phyloP scores from a whole-genome alignment of 805 yeast species.

The Ogataea neopini region DNA sequence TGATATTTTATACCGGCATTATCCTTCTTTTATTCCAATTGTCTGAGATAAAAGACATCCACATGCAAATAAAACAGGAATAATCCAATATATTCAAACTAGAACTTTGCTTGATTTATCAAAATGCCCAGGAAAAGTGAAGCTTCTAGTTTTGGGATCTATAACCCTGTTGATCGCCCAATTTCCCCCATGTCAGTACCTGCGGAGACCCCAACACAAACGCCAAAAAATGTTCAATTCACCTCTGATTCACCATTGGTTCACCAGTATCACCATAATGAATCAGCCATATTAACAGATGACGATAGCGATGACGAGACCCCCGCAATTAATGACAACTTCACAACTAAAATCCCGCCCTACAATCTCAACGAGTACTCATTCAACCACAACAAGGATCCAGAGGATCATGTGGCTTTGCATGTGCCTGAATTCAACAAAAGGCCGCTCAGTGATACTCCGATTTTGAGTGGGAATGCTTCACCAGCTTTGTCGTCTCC shows the following conservation, averaged over 20 bases:
- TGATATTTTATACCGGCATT: not conserved
- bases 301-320: constrained; percentile 16
- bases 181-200: constrained; percentile 23
- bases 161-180: constrained; percentile 12
- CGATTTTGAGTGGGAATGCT: constrained; percentile 55
- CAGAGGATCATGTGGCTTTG: not conserved
- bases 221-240: constrained; percentile 24
- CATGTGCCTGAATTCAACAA: constrained; percentile 60
- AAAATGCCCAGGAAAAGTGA: not conserved
- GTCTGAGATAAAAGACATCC: not conserved
- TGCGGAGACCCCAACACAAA: not conserved
- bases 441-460: constrained; percentile 76
- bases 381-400: not conserved
- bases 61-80: not conserved
- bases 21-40: not conserved
- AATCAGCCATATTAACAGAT: constrained; percentile 24
- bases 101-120: not conserved
- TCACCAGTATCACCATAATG: constrained; percentile 16
- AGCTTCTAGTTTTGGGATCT: not conserved
- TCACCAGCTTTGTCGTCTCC: constrained; percentile 47
- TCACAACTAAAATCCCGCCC: not conserved
- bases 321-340: not conserved
- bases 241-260: constrained; percentile 18
- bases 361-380: constrained; percentile 13
- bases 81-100: not conserved